Conservation (phyloP, 23 red algal genomes). For the Gracilaria caudata region DNA sequence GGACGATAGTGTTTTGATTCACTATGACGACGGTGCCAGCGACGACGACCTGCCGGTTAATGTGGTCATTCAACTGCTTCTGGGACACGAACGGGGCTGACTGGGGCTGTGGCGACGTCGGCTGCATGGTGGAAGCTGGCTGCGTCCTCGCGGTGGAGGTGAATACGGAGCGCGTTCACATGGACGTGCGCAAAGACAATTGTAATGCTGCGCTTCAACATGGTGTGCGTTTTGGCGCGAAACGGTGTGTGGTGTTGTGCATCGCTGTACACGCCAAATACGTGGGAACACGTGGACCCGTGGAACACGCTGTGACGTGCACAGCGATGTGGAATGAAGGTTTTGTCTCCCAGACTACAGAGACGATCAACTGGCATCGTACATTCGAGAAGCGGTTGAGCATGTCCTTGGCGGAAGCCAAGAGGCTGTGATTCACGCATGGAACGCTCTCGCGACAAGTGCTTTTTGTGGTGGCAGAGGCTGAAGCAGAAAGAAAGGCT, state of each 20-base stretch:
- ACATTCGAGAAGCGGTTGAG: too few species aligned
- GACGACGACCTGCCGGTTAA: slow-evolving; percentile 36
- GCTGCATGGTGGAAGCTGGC: background rate
- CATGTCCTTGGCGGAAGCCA: too few species aligned
- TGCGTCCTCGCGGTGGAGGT: too few species aligned
- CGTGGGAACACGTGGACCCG: too few species aligned
- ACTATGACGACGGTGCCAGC: slow-evolving; percentile 29
- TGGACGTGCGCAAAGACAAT: too few species aligned
- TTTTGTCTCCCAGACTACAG: too few species aligned
- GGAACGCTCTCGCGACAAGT: background rate
- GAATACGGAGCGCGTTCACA: background rate
- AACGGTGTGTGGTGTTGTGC: background rate
- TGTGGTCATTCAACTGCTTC: slow-evolving; percentile 37
- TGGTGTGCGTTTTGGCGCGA: slow-evolving; percentile 3
- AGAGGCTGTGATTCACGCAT: too few species aligned
- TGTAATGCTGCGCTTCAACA: background rate
- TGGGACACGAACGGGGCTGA: slow-evolving; percentile 31
- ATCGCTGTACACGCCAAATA: too few species aligned
- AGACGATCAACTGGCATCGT: too few species aligned
- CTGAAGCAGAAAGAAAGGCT: background rate
- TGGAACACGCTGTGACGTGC: background rate
- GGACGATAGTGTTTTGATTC: slow-evolving; percentile 15
- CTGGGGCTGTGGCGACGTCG: background rate
- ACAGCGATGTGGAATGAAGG: background rate
- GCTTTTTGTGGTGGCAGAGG: too few species aligned